A percentile compares a stretch with the other conserved stretches of the same genome.
Evolutionary conservation across 371 early-diverging fungal genomes (phyloP).

Genomic region (Mucor ambiguus): DNA sequence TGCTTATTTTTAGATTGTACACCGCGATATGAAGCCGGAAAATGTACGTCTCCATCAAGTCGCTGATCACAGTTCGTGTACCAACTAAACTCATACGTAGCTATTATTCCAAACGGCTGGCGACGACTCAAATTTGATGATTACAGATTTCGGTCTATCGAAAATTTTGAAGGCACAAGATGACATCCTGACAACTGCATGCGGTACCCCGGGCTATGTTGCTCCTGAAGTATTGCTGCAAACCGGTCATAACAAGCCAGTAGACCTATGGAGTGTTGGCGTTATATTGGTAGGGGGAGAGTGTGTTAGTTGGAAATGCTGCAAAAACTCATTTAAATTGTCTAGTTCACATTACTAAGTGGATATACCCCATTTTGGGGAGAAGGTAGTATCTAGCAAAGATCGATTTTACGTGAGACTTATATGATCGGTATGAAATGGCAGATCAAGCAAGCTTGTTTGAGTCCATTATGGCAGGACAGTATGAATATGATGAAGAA

Average conservation of each 20-base stretch:
- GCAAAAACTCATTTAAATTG: neutral
- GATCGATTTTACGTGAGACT: neutral
- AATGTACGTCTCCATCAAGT: constrained; percentile 46
- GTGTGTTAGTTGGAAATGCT: neutral
- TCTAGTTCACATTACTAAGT: constrained; percentile 76
- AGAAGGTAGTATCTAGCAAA: constrained; percentile 37
- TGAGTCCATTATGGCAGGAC: constrained; percentile 66
- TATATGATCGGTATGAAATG: neutral
- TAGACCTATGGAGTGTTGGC: constrained; percentile 93
- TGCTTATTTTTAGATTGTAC: constrained; percentile 70
- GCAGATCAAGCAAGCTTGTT: constrained; percentile 64
- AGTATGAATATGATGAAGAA: constrained; percentile 75
- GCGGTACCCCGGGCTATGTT: constrained; percentile 89
- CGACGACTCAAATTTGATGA: constrained; percentile 61
- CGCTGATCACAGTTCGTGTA: neutral
- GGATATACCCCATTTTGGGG: constrained; percentile 94
- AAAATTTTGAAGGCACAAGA: constrained; percentile 72
- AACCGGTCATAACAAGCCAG: constrained; percentile 67
- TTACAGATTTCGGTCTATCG: constrained; percentile 84
- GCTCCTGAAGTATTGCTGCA: constrained; percentile 84
- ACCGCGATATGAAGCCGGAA: constrained; percentile 88
- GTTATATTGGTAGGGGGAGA: constrained; percentile 67
- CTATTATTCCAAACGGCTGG: constrained; percentile 60
- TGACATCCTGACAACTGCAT: constrained; percentile 74
- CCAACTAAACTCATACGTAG: constrained; percentile 19